Base-by-base conservation (phyloP, 257 asterid species). In the Solanum tarijense region DNA sequence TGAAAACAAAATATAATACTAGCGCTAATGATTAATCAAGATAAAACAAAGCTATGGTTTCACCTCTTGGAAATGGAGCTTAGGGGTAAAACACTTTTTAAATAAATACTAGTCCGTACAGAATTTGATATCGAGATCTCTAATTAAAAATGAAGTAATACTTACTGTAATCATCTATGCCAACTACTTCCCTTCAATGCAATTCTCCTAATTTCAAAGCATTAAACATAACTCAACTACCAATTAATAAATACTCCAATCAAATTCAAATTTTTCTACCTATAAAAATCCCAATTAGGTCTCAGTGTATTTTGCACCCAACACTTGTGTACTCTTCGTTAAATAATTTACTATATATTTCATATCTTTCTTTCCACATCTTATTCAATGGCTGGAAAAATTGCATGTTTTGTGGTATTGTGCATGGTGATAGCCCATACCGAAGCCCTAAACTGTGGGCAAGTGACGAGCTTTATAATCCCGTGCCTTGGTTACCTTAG, bases 401-500 rank as follows among this genome's bases (percentile, higher is more conserved):
- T 60, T 38, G 87, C 62, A 43, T 36, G 62, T 3, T 60, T 65
- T 65, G 39, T 65, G 36, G 88, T 88, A 65, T 3, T 91, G 84
- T 32, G 89, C 76, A 89, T 76, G 68, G 84, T 89, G 13, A 25
- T 87, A 13, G 91, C 89, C 0, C 78, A 86, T 1, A 92, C 88
- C 38, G 91, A 92, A 12, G 94, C 89, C 25, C 0, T 93, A 18
- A 6, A 82, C 3, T 94, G 96, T 78, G 86, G 87, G n/a, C 10
- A 25, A 4, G 95, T 93, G 35, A n/a, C 85, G 7, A 3, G n/a
- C 0, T 65, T 23, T 34, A 16, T 94, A 85, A 6, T 23, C 1
- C 68, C 91, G 1, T 94, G 96, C 90, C 48, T 93, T 7, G 55
- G 86, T 11, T 94, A 94, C 81, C 91, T 93, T 84, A 89, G 87